Conservation (phyloP, 345 rosid species). For the Eutrema japonicum region DNA sequence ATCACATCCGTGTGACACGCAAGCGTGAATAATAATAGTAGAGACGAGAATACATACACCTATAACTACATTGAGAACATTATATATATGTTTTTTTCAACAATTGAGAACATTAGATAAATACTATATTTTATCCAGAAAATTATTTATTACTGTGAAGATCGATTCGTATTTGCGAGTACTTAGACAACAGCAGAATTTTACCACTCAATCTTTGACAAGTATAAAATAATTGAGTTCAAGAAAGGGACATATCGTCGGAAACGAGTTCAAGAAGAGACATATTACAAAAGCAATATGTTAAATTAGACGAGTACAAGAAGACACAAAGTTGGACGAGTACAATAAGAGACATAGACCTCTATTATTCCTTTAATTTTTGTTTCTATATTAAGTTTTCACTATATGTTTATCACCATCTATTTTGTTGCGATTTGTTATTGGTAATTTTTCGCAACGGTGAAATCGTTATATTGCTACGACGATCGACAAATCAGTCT, state of each 20-base stretch:
- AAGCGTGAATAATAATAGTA: constrained; percentile 33
- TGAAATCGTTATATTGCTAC: not conserved
- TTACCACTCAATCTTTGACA: not conserved
- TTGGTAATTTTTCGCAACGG: not conserved
- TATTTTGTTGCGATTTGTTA: not conserved
- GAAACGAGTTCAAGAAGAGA: constrained; percentile 13
- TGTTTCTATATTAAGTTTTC: not conserved
- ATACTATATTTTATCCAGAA: too few species aligned
- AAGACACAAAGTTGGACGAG: not conserved
- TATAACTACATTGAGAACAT: constrained; percentile 5
- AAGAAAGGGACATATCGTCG: not conserved
- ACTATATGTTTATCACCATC: not conserved
- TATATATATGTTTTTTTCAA: not conserved
- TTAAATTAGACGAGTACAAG: constrained; percentile 1
- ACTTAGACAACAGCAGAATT: not conserved
- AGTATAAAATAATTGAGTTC: constrained; percentile 3
- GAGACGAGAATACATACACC: constrained; percentile 17
- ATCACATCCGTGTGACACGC: constrained; percentile 54
- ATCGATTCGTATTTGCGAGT: not conserved
- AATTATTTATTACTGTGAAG: not conserved
- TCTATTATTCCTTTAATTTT: not conserved
- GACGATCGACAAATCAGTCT: constrained; percentile 10
- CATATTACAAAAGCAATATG: constrained; percentile 7
- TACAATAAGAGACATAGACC: constrained; percentile 8
- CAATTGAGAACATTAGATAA: not conserved